These are phyloP conservation scores for Baeospora myosura DNA, from an alignment of 1,284 basidiomycete genomes.

Conservation along the genomic window DNA sequence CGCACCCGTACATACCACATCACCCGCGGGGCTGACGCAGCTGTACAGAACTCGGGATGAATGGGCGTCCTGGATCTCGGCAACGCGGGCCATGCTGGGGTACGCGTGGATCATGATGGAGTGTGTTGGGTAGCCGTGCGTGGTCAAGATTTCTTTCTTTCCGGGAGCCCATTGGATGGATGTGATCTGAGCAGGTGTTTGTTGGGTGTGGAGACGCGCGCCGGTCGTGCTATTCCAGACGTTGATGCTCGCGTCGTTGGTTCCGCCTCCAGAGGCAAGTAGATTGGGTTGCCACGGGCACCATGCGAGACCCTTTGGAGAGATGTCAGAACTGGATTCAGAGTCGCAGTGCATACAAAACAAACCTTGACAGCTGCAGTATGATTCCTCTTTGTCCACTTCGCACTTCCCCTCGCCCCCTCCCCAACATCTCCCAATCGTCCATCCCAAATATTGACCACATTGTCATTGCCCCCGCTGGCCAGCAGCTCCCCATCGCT, in stretches of 20 bases:
- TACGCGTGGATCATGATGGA: constrained; percentile 63
- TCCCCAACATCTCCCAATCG: constrained; percentile 61
- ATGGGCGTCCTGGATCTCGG: constrained; percentile 88
- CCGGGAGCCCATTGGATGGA: constrained; percentile 87
- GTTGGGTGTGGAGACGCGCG: constrained; percentile 76
- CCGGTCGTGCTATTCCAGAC: constrained; percentile 91
- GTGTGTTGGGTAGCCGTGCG: constrained; percentile 88
- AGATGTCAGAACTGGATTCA: not conserved
- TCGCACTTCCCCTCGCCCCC: constrained; percentile 58
- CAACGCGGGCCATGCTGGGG: constrained; percentile 67
- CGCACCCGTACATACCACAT: constrained; percentile 83
- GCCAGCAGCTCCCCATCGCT: constrained; percentile 83
- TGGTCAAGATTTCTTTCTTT: constrained; percentile 86
- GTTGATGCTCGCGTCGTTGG: constrained; percentile 90
- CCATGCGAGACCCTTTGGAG: constrained; percentile 81
- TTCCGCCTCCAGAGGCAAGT: constrained; percentile 91
- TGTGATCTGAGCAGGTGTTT: constrained; percentile 87
- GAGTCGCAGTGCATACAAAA: not conserved
- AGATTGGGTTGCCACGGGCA: constrained; percentile 94
- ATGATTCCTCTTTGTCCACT: constrained; percentile 92
- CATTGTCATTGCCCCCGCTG: constrained; percentile 92
- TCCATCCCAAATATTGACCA: constrained; percentile 94
- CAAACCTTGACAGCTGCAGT: constrained; percentile 87
- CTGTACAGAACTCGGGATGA: constrained; percentile 85
- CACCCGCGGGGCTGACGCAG: constrained; percentile 80